Evolutionary conservation across 768 basidiomycete species (phyloP).

Genomic region (Leccinum uliginosum): DNA sequence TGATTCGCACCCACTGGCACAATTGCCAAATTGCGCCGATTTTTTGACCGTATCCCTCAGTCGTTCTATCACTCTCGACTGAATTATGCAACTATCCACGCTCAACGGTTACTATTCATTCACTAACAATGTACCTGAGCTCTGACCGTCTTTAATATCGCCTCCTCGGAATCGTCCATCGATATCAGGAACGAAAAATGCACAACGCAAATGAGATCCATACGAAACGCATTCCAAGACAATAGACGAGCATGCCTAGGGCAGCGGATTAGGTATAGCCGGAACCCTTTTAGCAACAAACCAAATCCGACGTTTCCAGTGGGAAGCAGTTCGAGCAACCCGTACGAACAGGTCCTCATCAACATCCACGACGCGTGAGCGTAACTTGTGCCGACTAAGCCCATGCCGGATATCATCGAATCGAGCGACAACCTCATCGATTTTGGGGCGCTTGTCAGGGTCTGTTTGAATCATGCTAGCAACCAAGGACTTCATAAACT

Average conservation of each 20-base stretch:
- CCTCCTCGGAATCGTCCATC: no score
- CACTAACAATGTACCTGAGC: no score
- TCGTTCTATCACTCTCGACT: no score
- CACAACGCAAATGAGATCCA: no score
- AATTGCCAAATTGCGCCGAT: no score
- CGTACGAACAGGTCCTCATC: constrained; percentile 12
- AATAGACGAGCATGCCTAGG: background rate
- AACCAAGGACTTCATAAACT: constrained; percentile 22
- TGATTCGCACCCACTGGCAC: no score
- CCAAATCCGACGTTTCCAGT: constrained; percentile 24
- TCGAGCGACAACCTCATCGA: constrained; percentile 18
- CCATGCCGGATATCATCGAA: constrained; percentile 11
- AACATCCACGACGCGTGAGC: constrained; percentile 25
- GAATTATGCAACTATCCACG: no score
- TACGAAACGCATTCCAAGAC: background rate
- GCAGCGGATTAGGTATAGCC: constrained; percentile 5
- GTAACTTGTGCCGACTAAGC: constrained; percentile 16
- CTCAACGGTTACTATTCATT: no score
- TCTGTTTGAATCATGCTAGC: constrained; percentile 21
- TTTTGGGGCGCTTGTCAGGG: constrained; percentile 18
- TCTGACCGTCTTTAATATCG: no score
- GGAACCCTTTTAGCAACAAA: constrained; percentile 12
- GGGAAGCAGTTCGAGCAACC: constrained; percentile 6
- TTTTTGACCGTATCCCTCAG: no score
- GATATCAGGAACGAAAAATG: no score